Conservation (phyloP, 768 basidiomycete genomes). For the Mycena galericulata region DNA sequence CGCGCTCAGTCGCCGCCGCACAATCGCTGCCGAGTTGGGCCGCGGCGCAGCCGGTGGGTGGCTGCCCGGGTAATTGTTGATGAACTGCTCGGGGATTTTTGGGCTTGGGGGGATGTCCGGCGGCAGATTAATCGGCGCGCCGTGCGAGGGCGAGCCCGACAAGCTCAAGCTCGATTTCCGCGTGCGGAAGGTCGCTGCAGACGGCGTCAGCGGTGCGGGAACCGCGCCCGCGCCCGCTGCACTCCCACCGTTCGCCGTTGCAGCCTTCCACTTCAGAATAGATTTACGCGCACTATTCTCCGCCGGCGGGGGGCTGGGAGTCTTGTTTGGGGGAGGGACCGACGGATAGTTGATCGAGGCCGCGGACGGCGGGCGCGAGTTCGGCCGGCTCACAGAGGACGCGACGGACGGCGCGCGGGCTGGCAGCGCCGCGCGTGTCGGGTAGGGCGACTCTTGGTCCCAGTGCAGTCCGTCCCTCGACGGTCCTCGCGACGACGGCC, state of each 20-base stretch:
- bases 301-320: slow-evolving; percentile 28
- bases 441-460: slow-evolving; percentile 82
- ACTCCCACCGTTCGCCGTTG: slow-evolving; percentile 43
- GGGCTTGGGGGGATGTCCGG: slow-evolving; percentile 75
- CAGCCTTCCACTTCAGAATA: slow-evolving; percentile 76
- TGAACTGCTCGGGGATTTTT: slow-evolving; percentile 65
- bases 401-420: slow-evolving; percentile 36
- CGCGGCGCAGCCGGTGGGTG: slow-evolving; percentile 36
- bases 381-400: slow-evolving; percentile 19
- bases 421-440: slow-evolving; percentile 50
- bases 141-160: slow-evolving; percentile 42
- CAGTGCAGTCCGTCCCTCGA: slow-evolving; percentile 67
- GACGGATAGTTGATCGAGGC: slow-evolving; percentile 46
- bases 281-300: slow-evolving; percentile 69
- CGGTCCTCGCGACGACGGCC: slow-evolving; percentile 45
- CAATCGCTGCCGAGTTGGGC: slow-evolving; percentile 33
- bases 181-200: slow-evolving; percentile 29
- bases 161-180: slow-evolving; percentile 29
- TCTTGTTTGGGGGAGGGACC: slow-evolving; percentile 36
- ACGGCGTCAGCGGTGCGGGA: slow-evolving; percentile 34
- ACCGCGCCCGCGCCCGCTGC: no score
- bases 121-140: slow-evolving; percentile 34
- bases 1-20: slow-evolving; percentile 40
- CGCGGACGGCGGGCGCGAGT: slow-evolving; percentile 41
- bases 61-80: slow-evolving; percentile 36